A percentile compares a stretch with the other conserved stretches of the same genome.
Evolutionary conservation across 352 stramenopile species (phyloP).

Genomic region (Pelagophyceae sp.): DNA sequence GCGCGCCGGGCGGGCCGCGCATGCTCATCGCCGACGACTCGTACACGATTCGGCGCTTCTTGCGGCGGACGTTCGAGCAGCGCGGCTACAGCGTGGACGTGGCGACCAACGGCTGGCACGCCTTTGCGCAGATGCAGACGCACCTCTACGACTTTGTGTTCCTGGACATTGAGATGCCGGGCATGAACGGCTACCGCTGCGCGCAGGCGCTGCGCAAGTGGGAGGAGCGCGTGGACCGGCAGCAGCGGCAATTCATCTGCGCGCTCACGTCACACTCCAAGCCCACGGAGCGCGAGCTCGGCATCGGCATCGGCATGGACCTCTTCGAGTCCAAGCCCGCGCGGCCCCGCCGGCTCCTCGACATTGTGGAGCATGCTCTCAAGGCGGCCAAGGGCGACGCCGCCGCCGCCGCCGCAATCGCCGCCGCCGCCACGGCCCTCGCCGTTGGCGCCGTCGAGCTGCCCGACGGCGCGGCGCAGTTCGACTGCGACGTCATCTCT

Average conservation of each 20-base stretch:
- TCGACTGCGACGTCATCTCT: background rate
- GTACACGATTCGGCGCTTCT: constrained; percentile 13
- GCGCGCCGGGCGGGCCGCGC: background rate
- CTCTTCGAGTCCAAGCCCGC: constrained; percentile 15
- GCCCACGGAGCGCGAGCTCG: constrained; percentile 3
- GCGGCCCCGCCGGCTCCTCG: background rate
- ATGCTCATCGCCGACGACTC: constrained; percentile 25
- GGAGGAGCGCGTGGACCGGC: constrained; percentile 51
- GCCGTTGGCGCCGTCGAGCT: background rate
- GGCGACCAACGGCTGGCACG: constrained; percentile 21
- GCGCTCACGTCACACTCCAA: constrained; percentile 41
- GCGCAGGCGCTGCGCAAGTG: constrained; percentile 54
- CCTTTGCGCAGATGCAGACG: constrained; percentile 46
- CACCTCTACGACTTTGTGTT: constrained; percentile 67
- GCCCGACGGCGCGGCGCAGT: background rate
- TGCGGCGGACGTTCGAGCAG: constrained; percentile 22
- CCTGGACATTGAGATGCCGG: constrained; percentile 66
- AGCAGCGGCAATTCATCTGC: constrained; percentile 56
- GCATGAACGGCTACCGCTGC: constrained; percentile 63
- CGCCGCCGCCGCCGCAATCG: background rate
- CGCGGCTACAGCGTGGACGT: constrained; percentile 18
- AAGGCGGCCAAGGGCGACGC: constrained; percentile 12
- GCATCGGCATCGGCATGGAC: constrained; percentile 11
- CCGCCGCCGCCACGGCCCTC: constrained; percentile 10
- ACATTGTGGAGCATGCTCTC: constrained; percentile 16